Base-by-base conservation (phyloP, 495 filamentous ascomycete genomes). In the Amphirosellinia nigrospora region DNA sequence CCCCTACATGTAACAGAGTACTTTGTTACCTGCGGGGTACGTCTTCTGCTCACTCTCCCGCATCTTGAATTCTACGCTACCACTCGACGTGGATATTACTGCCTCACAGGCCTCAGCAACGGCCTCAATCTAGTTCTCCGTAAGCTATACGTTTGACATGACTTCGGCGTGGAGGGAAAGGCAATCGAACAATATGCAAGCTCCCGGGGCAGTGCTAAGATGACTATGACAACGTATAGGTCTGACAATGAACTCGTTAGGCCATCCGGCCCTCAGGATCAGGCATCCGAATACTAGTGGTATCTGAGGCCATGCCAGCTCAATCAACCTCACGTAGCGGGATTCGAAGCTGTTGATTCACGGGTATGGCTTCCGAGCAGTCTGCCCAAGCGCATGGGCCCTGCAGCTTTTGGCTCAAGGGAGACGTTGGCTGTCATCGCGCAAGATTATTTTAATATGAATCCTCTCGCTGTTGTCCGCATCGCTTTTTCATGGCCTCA, bases 1-100 rank as follows among this genome's bases (percentile, higher is more conserved):
- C 41, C 36, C 28, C 61, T 19, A 23, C 28, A 21, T 50, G 48
- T 10, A 38, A 39, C 4, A 39, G 10, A 41, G 62, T 55, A 9
- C 45, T 28, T 23, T 36, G 63, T 55, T 34, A 26, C 23, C 39
- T 66, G 63, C 46, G 46, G 63, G 46, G 63, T 66, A 65, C 39
- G 19, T 16, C 23, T 65, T 19, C 30, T 26, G 15, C 30, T 41
- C 34, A 38, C 13, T 43, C 32, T 39, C 41, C 32, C 61, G 4
- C 28, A 19, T 23, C 32, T n/a, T 21, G 16, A 7, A 41, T 30
- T 21, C 32, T 4, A 5, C n/a, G n/a, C 46, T 55, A 21, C 34
- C 21, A 39, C 8, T 53, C 30, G 32, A 19, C n/a, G 19, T n/a
- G 30, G 19, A 32, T 36, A 38, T 41, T 38, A 39, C 30, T 65